phyloP scores from a whole-genome alignment of 208 protist genomes.

The Herpetomonas samuelpessoai region DNA sequence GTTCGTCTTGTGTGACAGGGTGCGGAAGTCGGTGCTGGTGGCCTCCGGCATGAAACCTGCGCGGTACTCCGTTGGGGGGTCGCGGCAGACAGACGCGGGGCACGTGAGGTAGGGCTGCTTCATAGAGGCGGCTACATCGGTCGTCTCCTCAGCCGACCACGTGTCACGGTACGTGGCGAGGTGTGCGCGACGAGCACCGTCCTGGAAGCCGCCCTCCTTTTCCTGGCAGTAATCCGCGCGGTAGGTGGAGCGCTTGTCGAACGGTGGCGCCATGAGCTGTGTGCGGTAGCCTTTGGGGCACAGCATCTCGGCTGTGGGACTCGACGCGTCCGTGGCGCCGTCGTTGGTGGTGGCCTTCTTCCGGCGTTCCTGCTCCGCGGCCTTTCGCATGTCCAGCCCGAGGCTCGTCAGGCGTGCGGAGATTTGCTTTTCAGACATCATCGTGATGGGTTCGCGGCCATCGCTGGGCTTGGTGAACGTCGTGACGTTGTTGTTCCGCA shows the following conservation, averaged over 20 bases:
- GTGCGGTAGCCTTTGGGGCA: conserved; percentile 3
- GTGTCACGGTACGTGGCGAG: conserved; percentile 57
- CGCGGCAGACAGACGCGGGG: conserved; percentile 32
- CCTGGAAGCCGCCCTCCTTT: conserved; percentile 15
- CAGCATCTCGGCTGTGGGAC: conserved; percentile 15
- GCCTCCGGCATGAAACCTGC: conserved; percentile 46
- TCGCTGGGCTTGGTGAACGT: conserved; percentile 21
- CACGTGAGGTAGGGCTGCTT: conserved; percentile 72
- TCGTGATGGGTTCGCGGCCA: conserved; percentile 15
- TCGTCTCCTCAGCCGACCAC: conserved; percentile 64
- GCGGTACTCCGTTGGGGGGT: conserved; percentile 68
- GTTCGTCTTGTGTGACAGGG: conserved; percentile 55
- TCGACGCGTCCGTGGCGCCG: conserved; percentile 7
- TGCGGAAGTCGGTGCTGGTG: conserved; percentile 33
- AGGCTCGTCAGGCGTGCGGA: conserved; percentile 36
- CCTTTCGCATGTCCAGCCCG: conserved; percentile 34
- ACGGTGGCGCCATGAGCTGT: conserved; percentile 20
- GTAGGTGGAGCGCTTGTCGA: conserved; percentile 75
- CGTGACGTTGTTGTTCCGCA: conserved; percentile 35
- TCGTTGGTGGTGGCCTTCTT: conserved; percentile 1
- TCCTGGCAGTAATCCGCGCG: conserved; percentile 78
- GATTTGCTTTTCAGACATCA: conserved; percentile 65
- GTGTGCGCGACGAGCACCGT: conserved; percentile 16
- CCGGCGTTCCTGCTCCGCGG: conserved; percentile 15
- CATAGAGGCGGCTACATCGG: conserved; percentile 55